Conservation (phyloP, 169 alveolate species). For the Neospora caninum region DNA sequence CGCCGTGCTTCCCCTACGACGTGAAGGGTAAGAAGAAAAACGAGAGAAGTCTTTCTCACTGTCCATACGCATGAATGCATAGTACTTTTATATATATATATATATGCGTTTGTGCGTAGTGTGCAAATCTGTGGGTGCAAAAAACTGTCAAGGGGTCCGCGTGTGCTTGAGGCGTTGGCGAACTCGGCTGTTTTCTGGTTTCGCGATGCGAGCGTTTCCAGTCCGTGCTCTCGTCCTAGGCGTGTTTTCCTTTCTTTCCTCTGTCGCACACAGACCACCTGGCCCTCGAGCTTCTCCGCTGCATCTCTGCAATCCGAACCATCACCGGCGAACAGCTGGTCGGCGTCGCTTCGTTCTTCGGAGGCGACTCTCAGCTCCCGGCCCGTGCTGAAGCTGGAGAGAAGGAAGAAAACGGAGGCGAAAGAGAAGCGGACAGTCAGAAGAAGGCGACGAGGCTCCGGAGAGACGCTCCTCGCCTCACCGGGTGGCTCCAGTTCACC, state of each 20-base stretch:
- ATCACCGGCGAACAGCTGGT: slow-evolving; percentile 47
- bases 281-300: slow-evolving; percentile 64
- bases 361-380: background rate
- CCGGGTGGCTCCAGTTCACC: slow-evolving; percentile 28
- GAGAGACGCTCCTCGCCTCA: background rate
- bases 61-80: no score
- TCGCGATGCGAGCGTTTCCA: no score
- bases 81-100: background rate
- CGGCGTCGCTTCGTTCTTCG: background rate
- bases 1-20: slow-evolving; percentile 32
- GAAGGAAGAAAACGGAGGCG: background rate
- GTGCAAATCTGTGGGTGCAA: background rate
- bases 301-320: slow-evolving; percentile 60
- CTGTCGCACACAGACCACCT: slow-evolving; percentile 51
- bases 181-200: no score
- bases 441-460: background rate
- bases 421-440: background rate
- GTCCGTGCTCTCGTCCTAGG: no score
- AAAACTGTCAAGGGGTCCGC: no score
- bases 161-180: no score
- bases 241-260: no score
- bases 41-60: background rate
- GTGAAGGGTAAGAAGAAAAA: background rate
- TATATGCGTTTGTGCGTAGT: background rate
- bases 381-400: background rate